phyloP scores from a whole-genome alignment of 192 early-diverging fungal species.

The Kickxella alabastrina region DNA sequence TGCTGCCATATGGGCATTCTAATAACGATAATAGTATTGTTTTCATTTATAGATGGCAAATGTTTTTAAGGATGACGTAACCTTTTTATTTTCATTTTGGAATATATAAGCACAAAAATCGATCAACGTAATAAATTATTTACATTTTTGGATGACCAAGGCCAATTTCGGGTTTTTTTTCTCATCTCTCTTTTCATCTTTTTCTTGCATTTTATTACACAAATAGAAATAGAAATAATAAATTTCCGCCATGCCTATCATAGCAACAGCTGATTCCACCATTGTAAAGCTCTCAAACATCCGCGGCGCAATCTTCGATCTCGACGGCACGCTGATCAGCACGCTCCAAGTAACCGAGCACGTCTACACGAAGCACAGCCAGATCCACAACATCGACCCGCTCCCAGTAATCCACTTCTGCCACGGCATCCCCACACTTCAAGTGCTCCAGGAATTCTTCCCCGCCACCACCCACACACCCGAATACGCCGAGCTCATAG shows the following conservation, averaged over 20 bases:
- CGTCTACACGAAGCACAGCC: slow-evolving; percentile 14
- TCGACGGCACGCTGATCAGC: slow-evolving; percentile 30
- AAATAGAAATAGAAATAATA: neutral
- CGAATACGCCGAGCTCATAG: slow-evolving; percentile 19
- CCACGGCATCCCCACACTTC: slow-evolving; percentile 36
- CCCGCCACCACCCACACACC: slow-evolving; percentile 13
- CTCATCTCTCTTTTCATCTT: neutral
- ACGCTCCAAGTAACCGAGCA: slow-evolving; percentile 18
- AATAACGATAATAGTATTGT: too few species aligned
- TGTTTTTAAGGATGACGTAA: too few species aligned
- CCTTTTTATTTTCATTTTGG: too few species aligned
- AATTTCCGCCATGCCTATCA: neutral
- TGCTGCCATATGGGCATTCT: neutral
- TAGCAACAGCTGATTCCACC: neutral
- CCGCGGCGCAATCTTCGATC: slow-evolving; percentile 14
- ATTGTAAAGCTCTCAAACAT: neutral
- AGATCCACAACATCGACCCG: slow-evolving; percentile 15
- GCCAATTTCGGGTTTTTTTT: too few species aligned
- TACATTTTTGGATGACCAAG: too few species aligned
- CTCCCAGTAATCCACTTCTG: slow-evolving; percentile 10
- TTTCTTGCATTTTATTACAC: neutral
- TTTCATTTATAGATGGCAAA: too few species aligned
- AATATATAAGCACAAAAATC: too few species aligned
- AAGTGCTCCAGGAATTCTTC: slow-evolving; percentile 25
- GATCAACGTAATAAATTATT: too few species aligned